Conservation (phyloP, 768 basidiomycete genomes). For the Dentipellis fragilis region DNA sequence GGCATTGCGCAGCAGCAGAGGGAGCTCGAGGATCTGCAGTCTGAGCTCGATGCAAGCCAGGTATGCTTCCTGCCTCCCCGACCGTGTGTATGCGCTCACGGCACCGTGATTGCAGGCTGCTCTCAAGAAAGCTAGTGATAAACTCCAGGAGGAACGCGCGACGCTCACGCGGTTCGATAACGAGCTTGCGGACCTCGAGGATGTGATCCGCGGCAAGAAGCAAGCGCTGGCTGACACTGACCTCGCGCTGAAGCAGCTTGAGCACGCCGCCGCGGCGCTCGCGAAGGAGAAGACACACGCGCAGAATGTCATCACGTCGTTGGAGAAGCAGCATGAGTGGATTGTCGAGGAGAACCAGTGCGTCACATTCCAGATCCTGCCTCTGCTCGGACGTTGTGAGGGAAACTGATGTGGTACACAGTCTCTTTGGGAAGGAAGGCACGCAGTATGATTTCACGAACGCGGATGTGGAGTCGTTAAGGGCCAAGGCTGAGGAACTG, state of each 20-base stretch:
- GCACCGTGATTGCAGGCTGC: constrained; percentile 28
- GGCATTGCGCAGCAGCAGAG: constrained; percentile 45
- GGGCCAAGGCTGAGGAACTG: constrained; percentile 61
- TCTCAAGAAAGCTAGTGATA: constrained; percentile 56
- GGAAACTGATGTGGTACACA: background rate
- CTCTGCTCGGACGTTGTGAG: background rate
- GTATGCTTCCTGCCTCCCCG: constrained; percentile 20
- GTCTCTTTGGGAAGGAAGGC: constrained; percentile 68
- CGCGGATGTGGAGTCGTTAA: constrained; percentile 49
- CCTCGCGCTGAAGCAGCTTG: constrained; percentile 50
- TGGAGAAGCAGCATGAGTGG: constrained; percentile 86
- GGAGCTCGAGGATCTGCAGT: constrained; percentile 52
- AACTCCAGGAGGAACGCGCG: constrained; percentile 77
- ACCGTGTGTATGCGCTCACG: background rate
- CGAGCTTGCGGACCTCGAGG: constrained; percentile 78
- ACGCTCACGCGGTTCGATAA: constrained; percentile 81
- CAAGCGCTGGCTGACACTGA: constrained; percentile 58
- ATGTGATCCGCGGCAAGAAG: constrained; percentile 75
- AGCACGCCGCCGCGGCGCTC: constrained; percentile 56
- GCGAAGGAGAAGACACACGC: constrained; percentile 57
- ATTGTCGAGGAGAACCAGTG: constrained; percentile 82
- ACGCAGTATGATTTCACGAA: constrained; percentile 73
- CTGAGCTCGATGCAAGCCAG: constrained; percentile 36
- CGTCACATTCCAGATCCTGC: constrained; percentile 21
- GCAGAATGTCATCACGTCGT: constrained; percentile 37